Conservation (phyloP, 805 yeast genomes). For the Vanderwaltozyma polyspora region DNA sequence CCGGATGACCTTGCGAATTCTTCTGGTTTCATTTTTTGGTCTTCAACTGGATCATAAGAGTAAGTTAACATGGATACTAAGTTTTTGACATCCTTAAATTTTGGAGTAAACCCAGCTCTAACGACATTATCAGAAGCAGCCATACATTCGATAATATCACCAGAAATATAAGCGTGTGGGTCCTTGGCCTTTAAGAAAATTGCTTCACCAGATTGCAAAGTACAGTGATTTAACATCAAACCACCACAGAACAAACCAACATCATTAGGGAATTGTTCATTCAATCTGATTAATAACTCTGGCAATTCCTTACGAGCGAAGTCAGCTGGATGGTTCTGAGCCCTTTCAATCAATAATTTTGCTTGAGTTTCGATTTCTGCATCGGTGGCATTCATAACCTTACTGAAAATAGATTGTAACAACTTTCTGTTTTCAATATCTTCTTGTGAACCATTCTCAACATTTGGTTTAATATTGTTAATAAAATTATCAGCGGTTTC, state of each 20-base stretch:
- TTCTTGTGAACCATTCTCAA: slow-evolving; percentile 37
- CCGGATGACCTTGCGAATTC: slow-evolving; percentile 44
- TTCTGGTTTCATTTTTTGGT: slow-evolving; percentile 77
- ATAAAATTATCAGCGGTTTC: slow-evolving; percentile 46
- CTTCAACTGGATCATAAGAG: slow-evolving; percentile 76
- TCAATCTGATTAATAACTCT: slow-evolving; percentile 60
- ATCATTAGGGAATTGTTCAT: slow-evolving; percentile 86
- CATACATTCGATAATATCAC: slow-evolving; percentile 98
- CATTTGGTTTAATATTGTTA: slow-evolving; percentile 34
- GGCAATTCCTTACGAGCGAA: slow-evolving; percentile 50
- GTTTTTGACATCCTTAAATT: slow-evolving; percentile 88
- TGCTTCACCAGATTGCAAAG: slow-evolving; percentile 80
- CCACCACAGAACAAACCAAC: slow-evolving; percentile 95
- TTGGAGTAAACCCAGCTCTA: slow-evolving; percentile 98
- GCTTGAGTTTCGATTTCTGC: slow-evolving; percentile 46
- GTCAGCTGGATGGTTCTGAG: slow-evolving; percentile 44
- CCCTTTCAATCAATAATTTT: slow-evolving; percentile 52
- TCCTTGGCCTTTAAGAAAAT: slow-evolving; percentile 94
- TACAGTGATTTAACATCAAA: slow-evolving; percentile 79
- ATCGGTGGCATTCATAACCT: slow-evolving; percentile 76
- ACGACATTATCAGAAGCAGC: slow-evolving; percentile 98
- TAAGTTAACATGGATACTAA: slow-evolving; percentile 88
- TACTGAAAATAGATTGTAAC: slow-evolving; percentile 65
- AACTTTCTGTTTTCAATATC: slow-evolving; percentile 51
- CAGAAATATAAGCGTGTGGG: slow-evolving; percentile 95